phyloP scores from a whole-genome alignment of 495 filamentous ascomycete genomes.

The Oidiodendron maius region DNA sequence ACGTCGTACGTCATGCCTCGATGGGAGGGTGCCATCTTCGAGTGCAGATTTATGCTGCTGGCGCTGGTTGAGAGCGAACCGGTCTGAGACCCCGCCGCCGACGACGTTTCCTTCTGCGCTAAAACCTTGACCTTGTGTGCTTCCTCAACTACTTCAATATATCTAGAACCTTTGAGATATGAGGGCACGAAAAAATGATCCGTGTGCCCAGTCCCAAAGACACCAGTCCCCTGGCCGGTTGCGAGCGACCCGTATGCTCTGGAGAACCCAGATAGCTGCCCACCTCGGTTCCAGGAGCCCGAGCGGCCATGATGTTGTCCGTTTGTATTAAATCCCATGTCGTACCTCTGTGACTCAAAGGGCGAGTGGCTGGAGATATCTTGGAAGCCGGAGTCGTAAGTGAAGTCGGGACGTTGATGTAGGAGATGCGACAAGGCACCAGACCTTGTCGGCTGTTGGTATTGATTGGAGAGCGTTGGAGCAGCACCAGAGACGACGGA shows the following conservation, averaged over 20 bases:
- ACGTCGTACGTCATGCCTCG: conserved; percentile 80
- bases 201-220: conserved; percentile 20
- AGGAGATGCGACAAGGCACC: conserved; percentile 58
- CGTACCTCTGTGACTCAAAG: conserved; percentile 24
- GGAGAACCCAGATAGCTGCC: conserved; percentile 26
- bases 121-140: conserved; percentile 48
- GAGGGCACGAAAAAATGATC: conserved; percentile 68
- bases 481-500: conserved; percentile 71
- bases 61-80: conserved; percentile 57
- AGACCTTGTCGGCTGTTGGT: conserved; percentile 39
- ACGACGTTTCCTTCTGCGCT: conserved; percentile 40
- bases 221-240: conserved; percentile 15
- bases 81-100: conserved; percentile 26
- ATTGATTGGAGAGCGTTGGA: conserved; percentile 25
- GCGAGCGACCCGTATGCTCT: conserved; percentile 23
- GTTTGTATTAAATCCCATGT: conserved; percentile 29
- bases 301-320: conserved; percentile 20
- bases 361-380: conserved; percentile 27
- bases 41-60: conserved; percentile 57
- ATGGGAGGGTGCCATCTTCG: conserved; percentile 63
- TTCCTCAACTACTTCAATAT: conserved; percentile 67
- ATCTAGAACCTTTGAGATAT: conserved; percentile 72
- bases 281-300: conserved; percentile 33
- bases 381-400: conserved; percentile 31
- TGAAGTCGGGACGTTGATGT: conserved; percentile 42